Evolutionary conservation across 1,284 basidiomycete genomes (phyloP), one percentile per base, ranked within the genome.

Genomic region (Fomitiporia mediterranea): DNA sequence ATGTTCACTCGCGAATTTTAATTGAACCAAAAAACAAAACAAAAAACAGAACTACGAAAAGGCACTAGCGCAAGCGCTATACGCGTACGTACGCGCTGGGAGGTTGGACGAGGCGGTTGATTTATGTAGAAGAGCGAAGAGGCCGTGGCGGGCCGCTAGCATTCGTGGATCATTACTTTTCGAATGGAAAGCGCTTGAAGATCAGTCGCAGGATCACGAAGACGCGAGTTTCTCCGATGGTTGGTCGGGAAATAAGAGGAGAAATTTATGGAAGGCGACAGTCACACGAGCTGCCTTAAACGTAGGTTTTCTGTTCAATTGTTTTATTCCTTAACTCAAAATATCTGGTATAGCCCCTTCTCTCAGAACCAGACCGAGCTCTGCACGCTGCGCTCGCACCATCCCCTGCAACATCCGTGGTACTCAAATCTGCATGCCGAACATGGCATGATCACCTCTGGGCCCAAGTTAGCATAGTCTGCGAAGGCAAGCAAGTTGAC

Each of bases 371-470:
- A 50, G 95, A 98, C 68, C 83, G 93, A 13, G 81, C 86, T 0
- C 72, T 98, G 0, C 96, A 95, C 64, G 95, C 94, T 0, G 85
- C 93, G 0, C 80, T 99, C 5, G 86, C 87, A 0, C 94, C 94
- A 2, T 82, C 84, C 0, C 76, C 81, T 2, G 78, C 83, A 61
- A 94, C 96, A 3, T 81, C 91, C 0, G 76, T 75, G 4, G 78
- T 93, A 5, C 84, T 98, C 8, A 82, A 81, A 64, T 79, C 85
- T 0, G 86, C 90, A 3, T 95, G 93, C 66, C 74, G 85, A 34
- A 89, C 86, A 25, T 99, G 95, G 94, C 89, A 95, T 67, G 96
- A 99, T 66, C 84, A 94, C 62, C 77, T 98, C 0, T 99, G 96
- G 97, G 92, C 91, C 1, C 86, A 93, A 62, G 77, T 96, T 56